These are phyloP conservation scores for Mycena galericulata DNA, from an alignment of 768 basidiomycete genomes.

Conservation along the genomic window DNA sequence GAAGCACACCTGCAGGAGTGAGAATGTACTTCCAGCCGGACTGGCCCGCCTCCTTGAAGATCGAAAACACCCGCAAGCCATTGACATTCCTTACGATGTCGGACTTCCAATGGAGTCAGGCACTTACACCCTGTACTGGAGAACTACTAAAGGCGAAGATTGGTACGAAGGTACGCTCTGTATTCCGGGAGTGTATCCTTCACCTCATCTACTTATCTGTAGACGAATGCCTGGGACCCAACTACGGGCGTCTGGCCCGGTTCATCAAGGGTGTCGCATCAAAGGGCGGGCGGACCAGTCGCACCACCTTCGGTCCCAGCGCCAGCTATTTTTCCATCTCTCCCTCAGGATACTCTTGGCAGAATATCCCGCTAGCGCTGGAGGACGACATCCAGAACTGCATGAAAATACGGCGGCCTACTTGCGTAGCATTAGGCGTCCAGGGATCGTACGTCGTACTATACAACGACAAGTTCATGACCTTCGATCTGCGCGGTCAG, in stretches of 20 bases:
- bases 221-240: slow-evolving; percentile 4
- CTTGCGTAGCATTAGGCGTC: slow-evolving; percentile 19
- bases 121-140: slow-evolving; percentile 9
- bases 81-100: slow-evolving; percentile 24
- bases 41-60: slow-evolving; percentile 18
- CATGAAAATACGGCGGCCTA: slow-evolving; percentile 8
- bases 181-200: neutral
- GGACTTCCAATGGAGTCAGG: slow-evolving; percentile 25
- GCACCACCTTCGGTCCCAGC: slow-evolving; percentile 23
- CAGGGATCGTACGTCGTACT: slow-evolving; percentile 25
- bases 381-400: slow-evolving; percentile 22
- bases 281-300: slow-evolving; percentile 3
- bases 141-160: slow-evolving; percentile 1
- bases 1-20: slow-evolving; percentile 8
- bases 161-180: slow-evolving; percentile 12
- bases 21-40: neutral
- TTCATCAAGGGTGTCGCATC: slow-evolving; percentile 11
- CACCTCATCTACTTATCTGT: neutral
- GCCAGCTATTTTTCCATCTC: slow-evolving; percentile 26
- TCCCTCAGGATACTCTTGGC: slow-evolving; percentile 18
- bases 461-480: slow-evolving; percentile 25
- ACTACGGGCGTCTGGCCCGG: slow-evolving; percentile 16
- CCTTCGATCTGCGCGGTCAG: slow-evolving; percentile 20
- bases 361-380: slow-evolving; percentile 14
- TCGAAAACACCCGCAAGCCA: slow-evolving; percentile 7